A percentile compares a stretch with the other conserved stretches of the same genome.
Conservation (phyloP, 768 basidiomycete genomes). For the Polyporus arcularius region DNA sequence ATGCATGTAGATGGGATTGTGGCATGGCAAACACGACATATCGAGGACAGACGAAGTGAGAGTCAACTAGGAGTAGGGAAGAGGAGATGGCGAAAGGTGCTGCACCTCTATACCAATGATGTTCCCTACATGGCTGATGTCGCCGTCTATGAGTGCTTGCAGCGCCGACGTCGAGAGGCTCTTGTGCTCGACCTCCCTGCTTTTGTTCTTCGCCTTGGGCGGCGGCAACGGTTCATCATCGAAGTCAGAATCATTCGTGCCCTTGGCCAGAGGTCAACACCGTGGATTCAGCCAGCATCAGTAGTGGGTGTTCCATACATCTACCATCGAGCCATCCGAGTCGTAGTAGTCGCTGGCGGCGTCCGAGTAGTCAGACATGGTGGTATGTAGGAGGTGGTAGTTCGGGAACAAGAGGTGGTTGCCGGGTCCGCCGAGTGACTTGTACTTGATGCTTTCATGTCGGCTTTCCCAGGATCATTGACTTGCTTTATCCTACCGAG, state of each 20-base stretch:
- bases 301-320: constrained; percentile 17
- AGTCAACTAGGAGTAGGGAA: constrained; percentile 6
- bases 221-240: constrained; percentile 15
- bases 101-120: constrained; percentile 33
- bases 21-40: neutral
- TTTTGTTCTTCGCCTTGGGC: constrained; percentile 29
- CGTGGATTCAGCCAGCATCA: neutral
- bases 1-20: neutral
- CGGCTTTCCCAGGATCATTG: neutral
- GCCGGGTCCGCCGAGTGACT: neutral
- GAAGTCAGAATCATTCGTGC: constrained; percentile 28
- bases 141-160: constrained; percentile 25
- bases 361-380: constrained; percentile 33
- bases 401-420: neutral
- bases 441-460: neutral
- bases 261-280: constrained; percentile 9
- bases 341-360: constrained; percentile 27
- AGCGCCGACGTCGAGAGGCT: constrained; percentile 26
- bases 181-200: constrained; percentile 20
- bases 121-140: constrained; percentile 28
- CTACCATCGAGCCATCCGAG: constrained; percentile 20
- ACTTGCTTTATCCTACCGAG: too few species aligned
- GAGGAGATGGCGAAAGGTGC: constrained; percentile 5
- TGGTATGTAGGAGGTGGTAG: neutral
- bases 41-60: neutral